Evolutionary conservation across 352 stramenopile species (phyloP).

Genomic region (Globisporangium lucens): DNA sequence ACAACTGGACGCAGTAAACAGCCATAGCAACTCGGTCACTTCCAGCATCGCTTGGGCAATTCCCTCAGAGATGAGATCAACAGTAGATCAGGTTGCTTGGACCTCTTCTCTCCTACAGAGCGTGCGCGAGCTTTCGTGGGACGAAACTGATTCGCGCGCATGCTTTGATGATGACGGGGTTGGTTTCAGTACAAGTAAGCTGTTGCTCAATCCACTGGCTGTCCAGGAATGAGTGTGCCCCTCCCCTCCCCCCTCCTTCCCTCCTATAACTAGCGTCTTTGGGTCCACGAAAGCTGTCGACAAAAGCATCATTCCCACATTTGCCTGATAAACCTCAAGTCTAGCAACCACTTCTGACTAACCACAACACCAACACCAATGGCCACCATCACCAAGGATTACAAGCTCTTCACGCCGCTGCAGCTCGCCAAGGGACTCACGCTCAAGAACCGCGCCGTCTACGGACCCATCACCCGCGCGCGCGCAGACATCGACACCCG

Average conservation of each 20-base stretch:
- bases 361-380: background rate
- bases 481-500: background rate
- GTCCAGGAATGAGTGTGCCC: no score
- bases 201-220: background rate
- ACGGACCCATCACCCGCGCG: background rate
- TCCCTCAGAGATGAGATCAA: background rate
- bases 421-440: background rate
- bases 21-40: no score
- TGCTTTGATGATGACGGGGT: background rate
- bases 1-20: no score
- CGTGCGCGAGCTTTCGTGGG: no score
- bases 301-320: background rate
- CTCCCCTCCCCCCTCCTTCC: no score
- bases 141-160: no score
- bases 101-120: no score
- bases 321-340: background rate
- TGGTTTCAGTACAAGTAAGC: background rate
- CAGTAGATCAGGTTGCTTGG: background rate
- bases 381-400: background rate
- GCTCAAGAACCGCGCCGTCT: slow-evolving; percentile 1
- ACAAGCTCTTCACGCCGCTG: background rate
- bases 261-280: background rate
- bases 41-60: no score
- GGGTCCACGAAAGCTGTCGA: background rate
- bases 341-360: background rate